Percentiles rank a stretch among this genome's conserved stretches.
phyloP scores from a whole-genome alignment of 371 early-diverging fungal species.

The Rhizomucor miehei region DNA sequence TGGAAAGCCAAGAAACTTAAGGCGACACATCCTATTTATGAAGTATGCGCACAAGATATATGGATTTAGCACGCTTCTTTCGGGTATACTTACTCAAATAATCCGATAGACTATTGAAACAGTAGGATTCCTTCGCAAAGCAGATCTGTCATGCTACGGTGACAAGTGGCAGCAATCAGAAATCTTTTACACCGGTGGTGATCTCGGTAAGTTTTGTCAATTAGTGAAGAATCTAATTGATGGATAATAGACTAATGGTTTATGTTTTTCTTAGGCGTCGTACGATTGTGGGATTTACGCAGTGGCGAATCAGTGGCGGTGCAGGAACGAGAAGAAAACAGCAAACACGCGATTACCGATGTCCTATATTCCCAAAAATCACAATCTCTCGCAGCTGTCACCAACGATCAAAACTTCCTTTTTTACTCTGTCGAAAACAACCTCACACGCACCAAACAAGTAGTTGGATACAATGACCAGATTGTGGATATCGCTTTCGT shows the following conservation, averaged over 20 bases:
- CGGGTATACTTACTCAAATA: not conserved
- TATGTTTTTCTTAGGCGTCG: constrained; percentile 39
- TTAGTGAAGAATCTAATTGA: not conserved
- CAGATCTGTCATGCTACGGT: constrained; percentile 33
- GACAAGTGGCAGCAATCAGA: constrained; percentile 40
- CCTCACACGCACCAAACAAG: constrained; percentile 69
- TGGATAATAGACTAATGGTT: too few species aligned
- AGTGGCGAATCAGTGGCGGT: constrained; percentile 58
- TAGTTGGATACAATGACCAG: constrained; percentile 96
- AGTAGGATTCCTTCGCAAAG: constrained; percentile 60
- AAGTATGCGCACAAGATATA: constrained; percentile 30
- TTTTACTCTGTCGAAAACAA: constrained; percentile 61
- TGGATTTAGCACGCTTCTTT: not conserved
- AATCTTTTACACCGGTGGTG: constrained; percentile 85
- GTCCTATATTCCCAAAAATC: constrained; percentile 59
- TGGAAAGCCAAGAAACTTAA: constrained; percentile 62
- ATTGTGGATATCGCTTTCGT: constrained; percentile 83
- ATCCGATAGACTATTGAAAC: constrained; percentile 56
- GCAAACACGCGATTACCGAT: constrained; percentile 65
- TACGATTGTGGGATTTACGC: constrained; percentile 73
- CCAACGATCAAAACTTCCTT: constrained; percentile 88
- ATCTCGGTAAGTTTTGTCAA: constrained; percentile 48
- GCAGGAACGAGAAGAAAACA: constrained; percentile 61
- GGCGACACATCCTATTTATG: constrained; percentile 87
- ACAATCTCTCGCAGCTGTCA: constrained; percentile 67